Percentiles rank a stretch among this genome's conserved stretches.
phyloP scores from a whole-genome alignment of 108 stramenopile species.

The Parietichytrium sp. region DNA sequence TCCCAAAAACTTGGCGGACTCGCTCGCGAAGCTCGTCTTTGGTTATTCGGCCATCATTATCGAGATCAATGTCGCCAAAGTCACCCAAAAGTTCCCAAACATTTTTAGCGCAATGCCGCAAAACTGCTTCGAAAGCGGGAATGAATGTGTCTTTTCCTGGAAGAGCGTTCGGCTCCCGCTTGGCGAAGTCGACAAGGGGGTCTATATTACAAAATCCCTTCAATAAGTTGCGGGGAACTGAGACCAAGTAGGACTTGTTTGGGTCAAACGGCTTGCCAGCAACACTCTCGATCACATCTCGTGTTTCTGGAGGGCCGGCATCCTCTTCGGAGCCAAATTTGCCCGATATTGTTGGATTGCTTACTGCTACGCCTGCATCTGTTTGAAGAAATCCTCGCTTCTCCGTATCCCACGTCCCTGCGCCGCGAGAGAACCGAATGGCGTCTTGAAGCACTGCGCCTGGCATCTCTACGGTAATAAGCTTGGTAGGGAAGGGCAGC shows the following conservation, averaged over 20 bases:
- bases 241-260: constrained; percentile 55
- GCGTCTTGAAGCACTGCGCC: constrained; percentile 62
- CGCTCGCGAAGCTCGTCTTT: constrained; percentile 60
- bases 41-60: constrained; percentile 68
- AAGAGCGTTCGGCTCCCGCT: constrained; percentile 52
- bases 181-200: constrained; percentile 69
- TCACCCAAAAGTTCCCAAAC: constrained; percentile 58
- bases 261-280: constrained; percentile 56
- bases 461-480: constrained; percentile 69
- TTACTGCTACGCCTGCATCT: neutral
- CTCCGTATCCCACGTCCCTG: neutral
- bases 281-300: constrained; percentile 42
- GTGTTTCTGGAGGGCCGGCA: constrained; percentile 53
- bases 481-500: constrained; percentile 79
- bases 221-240: constrained; percentile 73
- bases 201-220: constrained; percentile 74
- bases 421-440: constrained; percentile 63
- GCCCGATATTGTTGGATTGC: neutral
- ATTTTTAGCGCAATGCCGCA: constrained; percentile 50
- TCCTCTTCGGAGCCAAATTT: neutral
- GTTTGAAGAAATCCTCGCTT: constrained; percentile 23
- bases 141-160: constrained; percentile 68
- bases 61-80: constrained; percentile 69
- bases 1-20: constrained; percentile 56
- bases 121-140: constrained; percentile 45